Evolutionary conservation across 345 rosid genomes (phyloP).

Genomic region (Populus alba): DNA sequence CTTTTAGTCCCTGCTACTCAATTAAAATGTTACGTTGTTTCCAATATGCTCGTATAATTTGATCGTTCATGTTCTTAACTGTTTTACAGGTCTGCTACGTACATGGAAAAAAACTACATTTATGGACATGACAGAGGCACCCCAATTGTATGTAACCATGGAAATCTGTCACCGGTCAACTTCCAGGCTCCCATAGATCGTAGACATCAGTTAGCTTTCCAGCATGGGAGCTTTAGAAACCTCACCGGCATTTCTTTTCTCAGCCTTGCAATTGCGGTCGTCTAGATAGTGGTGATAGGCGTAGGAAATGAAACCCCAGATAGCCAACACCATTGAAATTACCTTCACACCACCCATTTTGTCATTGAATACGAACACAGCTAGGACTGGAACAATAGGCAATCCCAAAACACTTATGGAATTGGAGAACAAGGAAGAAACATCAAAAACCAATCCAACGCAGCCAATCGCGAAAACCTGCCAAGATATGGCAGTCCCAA

Average conservation of each 20-base stretch:
- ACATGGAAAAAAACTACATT: no score
- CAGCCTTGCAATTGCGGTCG: constrained; percentile 12
- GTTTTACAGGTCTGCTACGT: no score
- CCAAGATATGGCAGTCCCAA: constrained; percentile 42
- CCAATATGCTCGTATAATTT: no score
- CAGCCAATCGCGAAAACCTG: constrained; percentile 46
- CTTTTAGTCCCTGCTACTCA: no score
- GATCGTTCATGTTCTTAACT: no score
- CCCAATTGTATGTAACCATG: no score
- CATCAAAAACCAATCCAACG: constrained; percentile 53
- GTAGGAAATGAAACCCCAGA: constrained; percentile 61
- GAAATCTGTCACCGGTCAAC: no score
- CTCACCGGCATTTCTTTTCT: neutral
- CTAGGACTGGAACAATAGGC: constrained; percentile 59
- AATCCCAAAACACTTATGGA: constrained; percentile 40
- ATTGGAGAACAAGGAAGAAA: constrained; percentile 56
- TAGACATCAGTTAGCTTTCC: neutral
- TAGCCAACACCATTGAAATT: constrained; percentile 55
- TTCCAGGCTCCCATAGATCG: no score
- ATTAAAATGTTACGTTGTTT: no score
- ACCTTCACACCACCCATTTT: constrained; percentile 59
- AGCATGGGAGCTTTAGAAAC: neutral
- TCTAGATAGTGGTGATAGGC: constrained; percentile 62
- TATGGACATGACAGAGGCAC: no score
- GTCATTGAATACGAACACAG: constrained; percentile 49